Conservation (phyloP, 2,329 filamentous ascomycete species). For the Chaetomium globosum region DNA sequence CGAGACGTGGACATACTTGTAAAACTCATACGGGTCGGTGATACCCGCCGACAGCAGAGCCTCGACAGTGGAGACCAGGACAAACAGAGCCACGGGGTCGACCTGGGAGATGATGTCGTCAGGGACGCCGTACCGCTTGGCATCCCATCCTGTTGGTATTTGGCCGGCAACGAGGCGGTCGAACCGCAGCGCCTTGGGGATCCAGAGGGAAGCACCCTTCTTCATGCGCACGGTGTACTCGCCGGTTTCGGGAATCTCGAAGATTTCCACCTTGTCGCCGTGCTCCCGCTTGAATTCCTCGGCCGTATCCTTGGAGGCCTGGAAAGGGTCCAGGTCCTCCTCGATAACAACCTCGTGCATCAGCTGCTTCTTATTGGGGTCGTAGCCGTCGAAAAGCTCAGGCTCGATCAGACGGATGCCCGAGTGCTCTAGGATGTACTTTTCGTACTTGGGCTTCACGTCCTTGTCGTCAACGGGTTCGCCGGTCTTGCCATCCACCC, state of each 20-base stretch:
- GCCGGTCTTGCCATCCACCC: slow-evolving; percentile 91
- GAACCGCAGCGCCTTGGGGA: slow-evolving; percentile 95
- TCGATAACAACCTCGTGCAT: slow-evolving; percentile 97
- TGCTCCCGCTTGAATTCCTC: slow-evolving; percentile 97
- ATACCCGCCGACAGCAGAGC: slow-evolving; percentile 90
- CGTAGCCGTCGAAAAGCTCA: slow-evolving; percentile 93
- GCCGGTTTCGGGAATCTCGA: slow-evolving; percentile 89
- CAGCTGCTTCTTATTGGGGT: slow-evolving; percentile 97
- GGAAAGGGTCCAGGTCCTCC: slow-evolving; percentile 95
- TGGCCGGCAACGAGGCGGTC: slow-evolving; percentile 97
- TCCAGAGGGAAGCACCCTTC: slow-evolving; percentile 92
- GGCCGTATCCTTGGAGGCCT: slow-evolving; percentile 94
- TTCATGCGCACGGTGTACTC: slow-evolving; percentile 93
- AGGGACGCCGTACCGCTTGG: slow-evolving; percentile 92
- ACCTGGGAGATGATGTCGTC: slow-evolving; percentile 98
- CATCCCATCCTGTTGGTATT: slow-evolving; percentile 95
- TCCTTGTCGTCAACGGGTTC: slow-evolving; percentile 98
- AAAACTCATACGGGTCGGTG: slow-evolving; percentile 98
- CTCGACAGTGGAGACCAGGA: slow-evolving; percentile 91
- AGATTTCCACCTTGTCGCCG: slow-evolving; percentile 95
- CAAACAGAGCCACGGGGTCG: slow-evolving; percentile 92
- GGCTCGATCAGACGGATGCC: slow-evolving; percentile 98
- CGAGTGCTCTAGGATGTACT: slow-evolving; percentile 91
- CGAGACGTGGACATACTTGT: slow-evolving; percentile 98
- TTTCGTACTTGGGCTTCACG: slow-evolving; percentile 96